phyloP scores from a whole-genome alignment of 2,329 filamentous ascomycete genomes.

The Didymella lethalis region DNA sequence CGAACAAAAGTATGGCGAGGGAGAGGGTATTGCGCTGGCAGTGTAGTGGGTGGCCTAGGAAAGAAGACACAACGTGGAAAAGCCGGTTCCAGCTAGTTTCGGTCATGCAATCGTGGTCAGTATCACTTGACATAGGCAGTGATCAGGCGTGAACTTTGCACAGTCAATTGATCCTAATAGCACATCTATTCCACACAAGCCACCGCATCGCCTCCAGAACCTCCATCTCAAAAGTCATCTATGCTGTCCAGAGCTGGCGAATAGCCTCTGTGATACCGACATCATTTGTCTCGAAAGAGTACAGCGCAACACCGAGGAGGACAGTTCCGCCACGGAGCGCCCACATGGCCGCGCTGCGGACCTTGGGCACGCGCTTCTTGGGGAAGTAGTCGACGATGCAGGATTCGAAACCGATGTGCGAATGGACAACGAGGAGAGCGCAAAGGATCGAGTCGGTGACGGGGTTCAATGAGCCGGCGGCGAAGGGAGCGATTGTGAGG shows the following conservation, averaged over 20 bases:
- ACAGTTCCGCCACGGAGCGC: conserved; percentile 79
- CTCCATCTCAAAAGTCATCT: conserved; percentile 19
- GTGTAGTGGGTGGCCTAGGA: neutral
- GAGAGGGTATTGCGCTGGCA: too few species aligned
- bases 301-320: conserved; percentile 84
- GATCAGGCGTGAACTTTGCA: neutral
- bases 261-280: conserved; percentile 91
- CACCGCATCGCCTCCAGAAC: neutral
- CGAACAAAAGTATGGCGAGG: too few species aligned
- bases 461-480: conserved; percentile 89
- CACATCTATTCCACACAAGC: conserved; percentile 24
- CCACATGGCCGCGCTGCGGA: conserved; percentile 76
- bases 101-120: neutral
- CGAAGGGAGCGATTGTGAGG: conserved; percentile 88
- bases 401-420: conserved; percentile 92
- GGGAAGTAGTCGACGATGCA: conserved; percentile 93
- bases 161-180: conserved; percentile 15
- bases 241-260: conserved; percentile 89
- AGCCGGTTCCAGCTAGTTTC: neutral
- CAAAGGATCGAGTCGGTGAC: conserved; percentile 85
- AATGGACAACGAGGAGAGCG: conserved; percentile 85
- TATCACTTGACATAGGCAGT: neutral
- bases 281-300: conserved; percentile 99
- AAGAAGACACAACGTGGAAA: neutral
- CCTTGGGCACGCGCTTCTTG: conserved; percentile 70